These are phyloP conservation scores for Diaporthe ampelina DNA, from an alignment of 2,329 filamentous ascomycete species.

Conservation along the genomic window DNA sequence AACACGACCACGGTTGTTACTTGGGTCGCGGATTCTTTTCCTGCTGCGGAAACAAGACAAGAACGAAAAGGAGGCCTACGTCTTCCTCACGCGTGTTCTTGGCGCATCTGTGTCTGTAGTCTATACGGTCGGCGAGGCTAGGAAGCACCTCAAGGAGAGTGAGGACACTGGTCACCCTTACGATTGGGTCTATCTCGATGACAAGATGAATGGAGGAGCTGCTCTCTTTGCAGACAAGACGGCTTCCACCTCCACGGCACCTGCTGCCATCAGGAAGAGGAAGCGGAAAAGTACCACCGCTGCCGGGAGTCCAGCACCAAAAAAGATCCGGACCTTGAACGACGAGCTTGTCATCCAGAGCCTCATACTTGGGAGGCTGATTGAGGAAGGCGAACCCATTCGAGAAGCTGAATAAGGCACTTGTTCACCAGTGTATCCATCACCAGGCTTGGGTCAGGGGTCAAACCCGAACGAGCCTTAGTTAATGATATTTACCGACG, in stretches of 20 bases:
- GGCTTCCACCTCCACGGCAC: background rate
- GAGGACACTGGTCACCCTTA: conserved; percentile 66
- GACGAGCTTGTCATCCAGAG: conserved; percentile 95
- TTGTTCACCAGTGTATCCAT: too few relatives aligned
- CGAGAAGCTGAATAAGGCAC: conserved; percentile 26
- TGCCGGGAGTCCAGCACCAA: conserved; percentile 53
- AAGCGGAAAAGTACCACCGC: conserved; percentile 59
- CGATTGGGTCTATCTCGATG: conserved; percentile 84
- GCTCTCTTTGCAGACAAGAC: conserved; percentile 43
- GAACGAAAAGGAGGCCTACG: conserved; percentile 77
- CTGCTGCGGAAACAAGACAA: conserved; percentile 77
- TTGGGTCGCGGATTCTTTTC: conserved; percentile 77
- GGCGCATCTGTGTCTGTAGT: conserved; percentile 80
- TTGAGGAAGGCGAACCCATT: conserved; percentile 70
- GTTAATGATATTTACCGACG: conserved; percentile 3
- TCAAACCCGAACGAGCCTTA: background rate
- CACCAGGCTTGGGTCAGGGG: background rate
- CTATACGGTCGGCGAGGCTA: conserved; percentile 75
- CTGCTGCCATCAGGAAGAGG: conserved; percentile 50
- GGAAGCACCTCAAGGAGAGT: conserved; percentile 66
- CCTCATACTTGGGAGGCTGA: conserved; percentile 85
- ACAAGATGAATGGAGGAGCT: conserved; percentile 62
- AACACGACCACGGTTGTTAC: conserved; percentile 73
- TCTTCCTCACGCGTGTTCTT: conserved; percentile 84
- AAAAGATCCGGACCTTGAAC: conserved; percentile 76